phyloP scores from a whole-genome alignment of 225 moss, liverwort and hornwort genomes.

The Anthoceros angustus region DNA sequence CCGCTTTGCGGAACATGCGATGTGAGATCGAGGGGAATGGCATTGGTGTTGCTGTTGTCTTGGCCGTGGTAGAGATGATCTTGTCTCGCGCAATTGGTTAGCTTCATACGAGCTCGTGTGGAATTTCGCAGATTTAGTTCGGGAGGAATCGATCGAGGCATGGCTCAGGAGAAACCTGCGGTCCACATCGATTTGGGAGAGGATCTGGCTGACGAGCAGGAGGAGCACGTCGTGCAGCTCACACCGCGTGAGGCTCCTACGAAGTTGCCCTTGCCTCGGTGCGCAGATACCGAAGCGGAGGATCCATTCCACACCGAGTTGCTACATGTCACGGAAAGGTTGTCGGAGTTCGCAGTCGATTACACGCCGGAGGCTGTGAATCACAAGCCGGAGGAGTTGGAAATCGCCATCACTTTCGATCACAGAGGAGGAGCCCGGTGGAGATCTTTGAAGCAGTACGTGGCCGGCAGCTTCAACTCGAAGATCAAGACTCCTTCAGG shows the following conservation, averaged over 20 bases:
- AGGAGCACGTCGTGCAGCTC: not conserved
- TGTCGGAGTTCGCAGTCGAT: conserved; percentile 44
- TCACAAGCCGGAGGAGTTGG: conserved; percentile 25
- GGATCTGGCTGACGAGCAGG: not conserved
- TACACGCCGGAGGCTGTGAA: conserved; percentile 42
- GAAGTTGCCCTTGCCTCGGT: not conserved
- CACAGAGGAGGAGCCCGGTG: conserved; percentile 50
- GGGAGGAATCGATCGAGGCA: not conserved
- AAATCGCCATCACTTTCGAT: conserved; percentile 43
- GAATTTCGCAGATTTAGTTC: too few relatives aligned
- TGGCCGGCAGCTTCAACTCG: conserved; percentile 41
- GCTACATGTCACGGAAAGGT: conserved; percentile 10
- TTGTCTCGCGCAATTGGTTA: too few relatives aligned
- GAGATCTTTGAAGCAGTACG: conserved; percentile 33
- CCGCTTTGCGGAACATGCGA: too few relatives aligned
- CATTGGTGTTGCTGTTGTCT: too few relatives aligned
- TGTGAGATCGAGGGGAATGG: too few relatives aligned
- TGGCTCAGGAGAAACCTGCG: not conserved
- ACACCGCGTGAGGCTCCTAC: not conserved
- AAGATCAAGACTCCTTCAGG: conserved; percentile 45
- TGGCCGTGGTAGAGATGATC: too few relatives aligned
- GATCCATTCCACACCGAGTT: not conserved
- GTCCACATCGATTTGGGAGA: not conserved
- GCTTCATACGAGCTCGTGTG: too few relatives aligned
- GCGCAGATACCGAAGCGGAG: not conserved